Evolutionary conservation across 2,329 filamentous ascomycete species (phyloP).

Genomic region (Nemania sp.): DNA sequence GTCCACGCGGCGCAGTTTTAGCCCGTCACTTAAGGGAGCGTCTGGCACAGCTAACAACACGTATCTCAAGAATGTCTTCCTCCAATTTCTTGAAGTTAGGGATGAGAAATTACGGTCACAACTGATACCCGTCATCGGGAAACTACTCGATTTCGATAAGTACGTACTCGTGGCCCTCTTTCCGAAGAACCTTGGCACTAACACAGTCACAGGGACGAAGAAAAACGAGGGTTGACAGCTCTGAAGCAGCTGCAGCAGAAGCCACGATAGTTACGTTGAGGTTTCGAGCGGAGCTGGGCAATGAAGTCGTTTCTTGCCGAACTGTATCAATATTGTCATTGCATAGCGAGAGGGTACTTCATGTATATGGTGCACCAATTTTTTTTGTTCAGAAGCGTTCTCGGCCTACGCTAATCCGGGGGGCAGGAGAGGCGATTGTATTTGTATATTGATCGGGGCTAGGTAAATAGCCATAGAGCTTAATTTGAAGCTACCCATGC

Average conservation of each 20-base stretch:
- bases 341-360: slow-evolving; percentile 32
- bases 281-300: not conserved
- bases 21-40: slow-evolving; percentile 31
- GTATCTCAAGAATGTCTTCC: slow-evolving; percentile 78
- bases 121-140: slow-evolving; percentile 75
- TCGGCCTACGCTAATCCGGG: not conserved
- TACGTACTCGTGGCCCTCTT: slow-evolving; percentile 54
- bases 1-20: slow-evolving; percentile 50
- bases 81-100: slow-evolving; percentile 81
- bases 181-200: slow-evolving; percentile 15
- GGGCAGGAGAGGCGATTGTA: not conserved
- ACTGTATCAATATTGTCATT: slow-evolving; percentile 20
- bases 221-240: slow-evolving; percentile 84
- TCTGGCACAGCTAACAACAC: slow-evolving; percentile 51
- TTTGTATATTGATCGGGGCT: too few species aligned
- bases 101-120: slow-evolving; percentile 76
- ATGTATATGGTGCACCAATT: slow-evolving; percentile 5
- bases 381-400: not conserved
- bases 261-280: slow-evolving; percentile 28
- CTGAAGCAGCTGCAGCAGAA: slow-evolving; percentile 56
- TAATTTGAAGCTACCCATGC: too few species aligned
- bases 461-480: too few species aligned
- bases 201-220: slow-evolving; percentile 56
- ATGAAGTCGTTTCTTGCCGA: not conserved
- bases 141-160: slow-evolving; percentile 77